Evolutionary conservation across 2,329 filamentous ascomycete species (phyloP).

Genomic region (Fusarium albidum): DNA sequence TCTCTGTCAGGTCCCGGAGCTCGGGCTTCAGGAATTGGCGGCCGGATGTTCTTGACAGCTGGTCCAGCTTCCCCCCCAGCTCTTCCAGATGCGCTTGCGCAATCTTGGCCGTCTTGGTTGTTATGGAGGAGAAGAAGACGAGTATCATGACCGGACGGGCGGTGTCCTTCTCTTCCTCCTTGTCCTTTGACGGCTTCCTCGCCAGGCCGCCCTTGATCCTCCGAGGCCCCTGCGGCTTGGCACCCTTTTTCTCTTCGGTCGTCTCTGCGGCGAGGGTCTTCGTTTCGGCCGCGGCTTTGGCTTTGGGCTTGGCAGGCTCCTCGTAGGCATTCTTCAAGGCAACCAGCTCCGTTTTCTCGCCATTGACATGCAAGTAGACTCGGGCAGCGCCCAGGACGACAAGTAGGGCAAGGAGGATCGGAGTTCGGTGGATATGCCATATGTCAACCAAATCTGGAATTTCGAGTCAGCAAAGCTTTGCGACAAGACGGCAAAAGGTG

Average conservation of each 20-base stretch:
- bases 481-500: neutral
- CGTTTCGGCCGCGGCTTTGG: conserved; percentile 14
- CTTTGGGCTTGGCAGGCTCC: conserved; percentile 28
- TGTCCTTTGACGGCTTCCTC: conserved; percentile 42
- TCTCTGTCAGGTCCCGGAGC: conserved; percentile 80
- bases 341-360: conserved; percentile 46
- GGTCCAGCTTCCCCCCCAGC: conserved; percentile 61
- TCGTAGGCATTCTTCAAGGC: conserved; percentile 49
- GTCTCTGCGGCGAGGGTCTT: conserved; percentile 29
- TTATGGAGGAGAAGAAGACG: conserved; percentile 90
- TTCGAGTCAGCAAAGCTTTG: conserved; percentile 19
- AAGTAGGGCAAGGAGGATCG: conserved; percentile 52
- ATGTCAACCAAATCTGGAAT: conserved; percentile 48
- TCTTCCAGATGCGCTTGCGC: conserved; percentile 69
- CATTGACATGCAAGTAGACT: conserved; percentile 52
- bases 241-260: conserved; percentile 40
- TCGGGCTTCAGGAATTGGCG: conserved; percentile 64
- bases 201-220: conserved; percentile 57
- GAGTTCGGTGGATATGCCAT: conserved; percentile 58
- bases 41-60: conserved; percentile 50
- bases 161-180: conserved; percentile 41
- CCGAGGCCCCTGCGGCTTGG: conserved; percentile 53
- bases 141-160: conserved; percentile 71
- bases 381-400: conserved; percentile 50
- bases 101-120: conserved; percentile 80